Conservation (phyloP, 2,329 filamentous ascomycete genomes). For the Fusarium verticillioides region DNA sequence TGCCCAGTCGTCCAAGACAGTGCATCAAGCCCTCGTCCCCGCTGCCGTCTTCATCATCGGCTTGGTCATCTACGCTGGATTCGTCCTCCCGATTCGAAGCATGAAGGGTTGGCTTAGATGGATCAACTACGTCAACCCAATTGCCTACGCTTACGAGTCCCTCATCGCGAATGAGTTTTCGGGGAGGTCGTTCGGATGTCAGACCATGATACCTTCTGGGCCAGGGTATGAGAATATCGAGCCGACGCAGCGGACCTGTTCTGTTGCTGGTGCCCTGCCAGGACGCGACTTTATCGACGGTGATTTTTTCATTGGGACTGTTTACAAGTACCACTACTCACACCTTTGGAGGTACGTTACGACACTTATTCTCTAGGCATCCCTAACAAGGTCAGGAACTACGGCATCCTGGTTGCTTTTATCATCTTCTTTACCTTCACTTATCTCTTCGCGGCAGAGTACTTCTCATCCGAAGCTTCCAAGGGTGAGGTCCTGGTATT, state of each 20-base stretch:
- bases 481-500: slow-evolving; percentile 36
- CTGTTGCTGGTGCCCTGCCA: slow-evolving; percentile 21
- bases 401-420: slow-evolving; percentile 29
- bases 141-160: slow-evolving; percentile 73
- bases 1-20: slow-evolving; percentile 27
- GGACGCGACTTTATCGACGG: slow-evolving; percentile 21
- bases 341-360: slow-evolving; percentile 61
- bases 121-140: slow-evolving; percentile 72
- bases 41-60: slow-evolving; percentile 33
- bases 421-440: slow-evolving; percentile 27
- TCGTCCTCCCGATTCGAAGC: slow-evolving; percentile 55
- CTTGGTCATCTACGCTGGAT: slow-evolving; percentile 62
- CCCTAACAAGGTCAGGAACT: slow-evolving; percentile 25
- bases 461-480: slow-evolving; percentile 13
- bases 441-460: slow-evolving; percentile 17
- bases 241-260: background rate
- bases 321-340: slow-evolving; percentile 60
- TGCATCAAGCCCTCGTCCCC: slow-evolving; percentile 38
- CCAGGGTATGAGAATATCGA: slow-evolving; percentile 3
- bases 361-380: rapidly evolving
- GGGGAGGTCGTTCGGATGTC: slow-evolving; percentile 59
- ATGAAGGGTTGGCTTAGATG: slow-evolving; percentile 65
- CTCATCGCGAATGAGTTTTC: slow-evolving; percentile 72
- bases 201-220: slow-evolving; percentile 43
- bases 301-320: slow-evolving; percentile 24